These are phyloP conservation scores for Hyphopichia buzzinii DNA, from an alignment of 1,139 yeast genomes.

Conservation along the genomic window DNA sequence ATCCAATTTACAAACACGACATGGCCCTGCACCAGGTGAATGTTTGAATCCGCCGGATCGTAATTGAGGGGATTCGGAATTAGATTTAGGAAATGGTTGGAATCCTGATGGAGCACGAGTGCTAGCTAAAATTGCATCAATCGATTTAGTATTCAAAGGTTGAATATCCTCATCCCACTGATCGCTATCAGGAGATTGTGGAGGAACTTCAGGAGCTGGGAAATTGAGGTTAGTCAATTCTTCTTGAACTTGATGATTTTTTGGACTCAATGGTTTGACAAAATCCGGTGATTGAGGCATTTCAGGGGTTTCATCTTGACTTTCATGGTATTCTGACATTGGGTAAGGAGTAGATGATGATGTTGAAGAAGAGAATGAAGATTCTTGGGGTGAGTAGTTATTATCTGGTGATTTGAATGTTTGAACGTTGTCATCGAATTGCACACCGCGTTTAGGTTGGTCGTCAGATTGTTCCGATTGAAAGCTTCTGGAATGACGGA, in stretches of 20 bases:
- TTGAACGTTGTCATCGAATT: conserved; percentile 1
- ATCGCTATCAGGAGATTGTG: conserved; percentile 2
- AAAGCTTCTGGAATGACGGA: conserved; percentile 16
- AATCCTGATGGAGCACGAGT: conserved; percentile 8
- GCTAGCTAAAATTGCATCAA: conserved; percentile 11
- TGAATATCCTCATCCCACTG: conserved; percentile 2
- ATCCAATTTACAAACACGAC: conserved; percentile 56
- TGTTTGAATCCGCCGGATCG: conserved; percentile 16
- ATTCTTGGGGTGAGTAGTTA: not conserved
- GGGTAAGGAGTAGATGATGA: conserved; percentile 1
- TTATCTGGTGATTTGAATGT: conserved; percentile 1
- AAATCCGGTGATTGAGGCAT: conserved; percentile 7
- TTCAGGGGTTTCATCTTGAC: conserved; percentile 9
- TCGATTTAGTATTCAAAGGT: conserved; percentile 5
- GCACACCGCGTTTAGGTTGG: conserved; percentile 2
- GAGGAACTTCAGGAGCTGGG: conserved; percentile 10
- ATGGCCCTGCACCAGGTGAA: conserved; percentile 72
- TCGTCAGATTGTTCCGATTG: not conserved
- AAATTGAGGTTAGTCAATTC: conserved; percentile 29
- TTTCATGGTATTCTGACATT: not conserved
- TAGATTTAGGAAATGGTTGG: conserved; percentile 11
- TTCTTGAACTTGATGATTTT: conserved; percentile 28
- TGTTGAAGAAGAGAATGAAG: not conserved
- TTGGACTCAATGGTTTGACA: conserved; percentile 30
- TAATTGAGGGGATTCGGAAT: conserved; percentile 1